phyloP scores from a whole-genome alignment of 2,329 filamentous ascomycete species.

The Alternaria arbusti region DNA sequence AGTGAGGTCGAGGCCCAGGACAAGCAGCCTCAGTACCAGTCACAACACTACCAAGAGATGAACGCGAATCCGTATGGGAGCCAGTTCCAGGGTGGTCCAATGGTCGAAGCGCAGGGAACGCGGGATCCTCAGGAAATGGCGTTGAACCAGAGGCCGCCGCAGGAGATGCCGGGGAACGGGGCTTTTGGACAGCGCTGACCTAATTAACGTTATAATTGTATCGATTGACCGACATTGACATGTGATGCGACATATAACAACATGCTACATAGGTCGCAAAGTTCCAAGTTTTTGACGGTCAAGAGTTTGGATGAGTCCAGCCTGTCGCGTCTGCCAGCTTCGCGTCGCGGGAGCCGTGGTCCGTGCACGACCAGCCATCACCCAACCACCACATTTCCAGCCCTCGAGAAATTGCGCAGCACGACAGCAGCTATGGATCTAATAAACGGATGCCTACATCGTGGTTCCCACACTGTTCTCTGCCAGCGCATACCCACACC shows the following conservation, averaged over 20 bases:
- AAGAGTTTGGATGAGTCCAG: constrained; percentile 1
- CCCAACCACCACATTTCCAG: constrained; percentile 41
- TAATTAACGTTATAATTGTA: neutral
- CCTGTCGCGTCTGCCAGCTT: neutral
- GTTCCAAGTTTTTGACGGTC: neutral
- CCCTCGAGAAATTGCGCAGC: constrained; percentile 28
- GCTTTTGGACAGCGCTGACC: neutral
- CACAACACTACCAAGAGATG: constrained; percentile 2
- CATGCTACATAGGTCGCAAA: neutral
- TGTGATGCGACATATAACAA: neutral
- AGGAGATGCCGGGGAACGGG: neutral
- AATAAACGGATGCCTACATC: constrained; percentile 24
- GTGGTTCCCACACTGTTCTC: constrained; percentile 6
- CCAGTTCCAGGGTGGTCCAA: neutral
- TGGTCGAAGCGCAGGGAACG: neutral
- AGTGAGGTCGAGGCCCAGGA: neutral
- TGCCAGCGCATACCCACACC: constrained; percentile 14
- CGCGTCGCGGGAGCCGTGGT: neutral
- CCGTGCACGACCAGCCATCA: constrained; percentile 31
- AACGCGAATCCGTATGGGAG: neutral
- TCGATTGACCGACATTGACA: neutral
- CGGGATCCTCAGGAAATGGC: constrained; percentile 6
- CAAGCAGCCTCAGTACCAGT: neutral
- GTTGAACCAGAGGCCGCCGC: neutral
- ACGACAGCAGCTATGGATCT: constrained; percentile 20